A percentile compares a stretch with the other conserved stretches of the same genome.
These are phyloP conservation scores for Colletotrichum sp. DNA, from an alignment of 2,329 filamentous ascomycete species.

Conservation along the genomic window DNA sequence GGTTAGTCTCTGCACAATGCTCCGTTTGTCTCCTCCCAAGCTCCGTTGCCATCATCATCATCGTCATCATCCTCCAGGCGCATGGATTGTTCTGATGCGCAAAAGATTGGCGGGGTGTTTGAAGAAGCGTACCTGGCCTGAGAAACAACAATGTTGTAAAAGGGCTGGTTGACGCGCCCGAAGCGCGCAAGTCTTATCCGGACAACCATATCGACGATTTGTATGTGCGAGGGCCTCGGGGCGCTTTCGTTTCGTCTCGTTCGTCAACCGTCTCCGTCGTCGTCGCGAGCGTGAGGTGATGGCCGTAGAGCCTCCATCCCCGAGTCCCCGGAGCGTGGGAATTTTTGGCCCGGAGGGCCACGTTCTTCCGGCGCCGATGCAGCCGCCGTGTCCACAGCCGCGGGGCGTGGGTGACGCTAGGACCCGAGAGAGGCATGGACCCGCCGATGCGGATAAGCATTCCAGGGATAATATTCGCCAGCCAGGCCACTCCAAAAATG, in stretches of 20 bases:
- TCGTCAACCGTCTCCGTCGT: background rate
- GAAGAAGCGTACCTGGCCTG: slow-evolving; percentile 75
- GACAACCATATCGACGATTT: slow-evolving; percentile 73
- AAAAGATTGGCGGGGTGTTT: background rate
- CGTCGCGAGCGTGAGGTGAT: background rate
- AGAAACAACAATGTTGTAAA: slow-evolving; percentile 97
- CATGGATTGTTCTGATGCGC: background rate
- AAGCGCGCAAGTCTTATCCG: slow-evolving; percentile 94
- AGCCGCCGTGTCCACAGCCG: background rate
- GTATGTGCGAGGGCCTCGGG: background rate
- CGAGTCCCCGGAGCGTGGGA: background rate
- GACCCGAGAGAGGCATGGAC: background rate
- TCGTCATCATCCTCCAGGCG: background rate
- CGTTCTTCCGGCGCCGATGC: slow-evolving; percentile 39
- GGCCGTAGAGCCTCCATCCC: background rate
- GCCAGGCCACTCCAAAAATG: background rate
- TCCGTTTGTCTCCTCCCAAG: background rate
- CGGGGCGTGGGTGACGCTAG: slow-evolving; percentile 25
- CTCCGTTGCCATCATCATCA: background rate
- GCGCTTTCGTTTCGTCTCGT: background rate
- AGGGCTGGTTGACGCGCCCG: slow-evolving; percentile 83
- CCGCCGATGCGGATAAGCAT: background rate
- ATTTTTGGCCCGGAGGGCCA: slow-evolving; percentile 1
- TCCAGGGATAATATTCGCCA: background rate
- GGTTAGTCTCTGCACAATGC: background rate